phyloP scores from a whole-genome alignment of 2,329 filamentous ascomycete species.

The Ophiostoma novo-ulmi region DNA sequence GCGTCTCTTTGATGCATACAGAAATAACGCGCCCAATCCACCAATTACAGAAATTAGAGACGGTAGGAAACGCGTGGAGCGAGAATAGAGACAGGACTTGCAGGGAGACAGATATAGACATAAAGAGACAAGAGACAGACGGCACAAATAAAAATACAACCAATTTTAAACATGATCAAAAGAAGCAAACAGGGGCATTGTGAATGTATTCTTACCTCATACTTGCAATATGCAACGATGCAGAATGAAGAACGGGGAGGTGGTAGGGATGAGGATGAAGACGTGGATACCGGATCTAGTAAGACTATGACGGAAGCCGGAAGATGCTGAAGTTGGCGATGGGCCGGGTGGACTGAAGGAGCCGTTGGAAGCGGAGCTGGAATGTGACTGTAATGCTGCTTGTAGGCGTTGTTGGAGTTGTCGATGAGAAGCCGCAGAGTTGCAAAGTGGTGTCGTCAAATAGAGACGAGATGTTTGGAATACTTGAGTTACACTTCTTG shows the following conservation, averaged over 20 bases:
- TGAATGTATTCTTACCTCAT: conserved; percentile 3
- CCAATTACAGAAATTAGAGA: neutral
- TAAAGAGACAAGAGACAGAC: neutral
- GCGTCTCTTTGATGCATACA: conserved; percentile 11
- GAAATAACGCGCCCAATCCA: neutral
- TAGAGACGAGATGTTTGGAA: neutral
- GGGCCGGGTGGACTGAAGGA: neutral
- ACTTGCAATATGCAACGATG: neutral
- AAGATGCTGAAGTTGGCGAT: neutral
- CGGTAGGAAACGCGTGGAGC: neutral
- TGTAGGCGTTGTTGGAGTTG: neutral
- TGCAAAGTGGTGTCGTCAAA: neutral
- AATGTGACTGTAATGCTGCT: neutral
- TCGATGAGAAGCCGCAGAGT: neutral
- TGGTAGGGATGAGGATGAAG: neutral
- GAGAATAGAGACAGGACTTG: neutral
- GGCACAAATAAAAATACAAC: neutral
- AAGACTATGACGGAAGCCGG: neutral
- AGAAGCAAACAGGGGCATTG: neutral
- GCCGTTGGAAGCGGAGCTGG: conserved; percentile 1
- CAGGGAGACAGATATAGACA: neutral
- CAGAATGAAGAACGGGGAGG: neutral
- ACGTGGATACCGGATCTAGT: neutral
- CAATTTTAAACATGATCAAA: neutral
- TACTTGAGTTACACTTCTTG: neutral